Base-by-base conservation (phyloP, 2,329 filamentous ascomycete genomes). In the Pleomassaria siparia region DNA sequence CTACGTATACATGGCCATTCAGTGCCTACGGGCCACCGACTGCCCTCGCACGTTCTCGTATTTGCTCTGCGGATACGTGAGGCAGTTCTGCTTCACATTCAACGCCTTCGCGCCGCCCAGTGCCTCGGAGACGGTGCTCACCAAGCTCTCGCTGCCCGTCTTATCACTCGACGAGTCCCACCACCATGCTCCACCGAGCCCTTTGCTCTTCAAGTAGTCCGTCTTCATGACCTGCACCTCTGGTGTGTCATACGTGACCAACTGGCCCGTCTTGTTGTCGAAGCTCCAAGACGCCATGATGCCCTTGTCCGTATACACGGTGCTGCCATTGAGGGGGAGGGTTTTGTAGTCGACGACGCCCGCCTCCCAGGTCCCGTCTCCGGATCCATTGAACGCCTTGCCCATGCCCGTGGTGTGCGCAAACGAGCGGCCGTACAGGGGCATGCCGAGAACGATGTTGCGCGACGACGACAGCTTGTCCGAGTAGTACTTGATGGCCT, bases 101-200 rank as follows among this genome's bases (percentile, higher is more conserved):
- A 20, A 11, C 3, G 7, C 20, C 4, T 9, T 15, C 4, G 29
- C 25, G 2, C 37, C 37, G 3, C 22, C 22, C 6, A 40, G 49
- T 43, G 22, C 36, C 13, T 56, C 42, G 47, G 36, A 12, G 3
- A 62, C 54, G 1, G 55, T 56, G 2, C 33, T 10, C 11, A 64
- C 45, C 10, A 64, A 42, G 28, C 59, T 62, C 51, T 59, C 59
- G 12, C 47, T 47, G 20, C 55, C 51, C 10, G 18, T 53, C 12
- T 50, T 56, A 40, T 67, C 63, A 37, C 45, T 47, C 44, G 55
- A 61, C 0, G 54, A 56, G 15, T 67, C 63, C 64, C 63, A 67
- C 56, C 57, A 67, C 63, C 62, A 64, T 0, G 59, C 58, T 11
- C 64, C 64, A 36, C 63, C 63, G 3, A 67, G 50, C n/a, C 54